Conservation (phyloP, 192 early-diverging fungal genomes). For the Neocallimastix lanati region DNA sequence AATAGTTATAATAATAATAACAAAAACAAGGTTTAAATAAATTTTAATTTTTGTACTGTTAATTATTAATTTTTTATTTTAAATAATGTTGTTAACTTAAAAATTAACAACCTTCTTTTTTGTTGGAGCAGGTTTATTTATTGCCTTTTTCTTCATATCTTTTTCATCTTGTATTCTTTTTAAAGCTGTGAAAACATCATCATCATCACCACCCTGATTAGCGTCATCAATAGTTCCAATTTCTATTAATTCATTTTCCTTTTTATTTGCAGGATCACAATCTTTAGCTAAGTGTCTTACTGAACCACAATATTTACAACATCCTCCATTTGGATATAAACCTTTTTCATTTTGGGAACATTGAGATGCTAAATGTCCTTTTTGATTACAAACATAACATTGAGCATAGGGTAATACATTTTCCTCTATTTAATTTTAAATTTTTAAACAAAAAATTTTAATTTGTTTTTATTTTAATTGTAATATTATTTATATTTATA, state of each 20-base stretch:
- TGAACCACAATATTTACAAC: slow-evolving; percentile 74
- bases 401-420: slow-evolving; percentile 48
- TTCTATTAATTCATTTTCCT: background rate
- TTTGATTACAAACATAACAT: slow-evolving; percentile 72
- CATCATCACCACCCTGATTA: slow-evolving; percentile 84
- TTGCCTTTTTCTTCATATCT: background rate
- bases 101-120: too few species aligned
- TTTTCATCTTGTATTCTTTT: slow-evolving; percentile 28
- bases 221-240: slow-evolving; percentile 64
- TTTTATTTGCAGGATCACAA: slow-evolving; percentile 17
- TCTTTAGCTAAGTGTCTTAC: slow-evolving; percentile 69
- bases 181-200: slow-evolving; percentile 67
- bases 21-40: too few species aligned
- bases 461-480: too few species aligned
- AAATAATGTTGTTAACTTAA: too few species aligned
- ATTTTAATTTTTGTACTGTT: too few species aligned
- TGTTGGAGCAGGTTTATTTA: background rate
- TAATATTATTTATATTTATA: too few species aligned
- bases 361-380: slow-evolving; percentile 60
- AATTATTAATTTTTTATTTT: too few species aligned
- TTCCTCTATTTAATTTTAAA: too few species aligned
- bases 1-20: too few species aligned
- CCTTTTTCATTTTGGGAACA: slow-evolving; percentile 82
- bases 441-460: too few species aligned
- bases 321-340: slow-evolving; percentile 75